Evolutionary conservation across 2,329 filamentous ascomycete genomes (phyloP).

Genomic region (Colletotrichum abscissum): DNA sequence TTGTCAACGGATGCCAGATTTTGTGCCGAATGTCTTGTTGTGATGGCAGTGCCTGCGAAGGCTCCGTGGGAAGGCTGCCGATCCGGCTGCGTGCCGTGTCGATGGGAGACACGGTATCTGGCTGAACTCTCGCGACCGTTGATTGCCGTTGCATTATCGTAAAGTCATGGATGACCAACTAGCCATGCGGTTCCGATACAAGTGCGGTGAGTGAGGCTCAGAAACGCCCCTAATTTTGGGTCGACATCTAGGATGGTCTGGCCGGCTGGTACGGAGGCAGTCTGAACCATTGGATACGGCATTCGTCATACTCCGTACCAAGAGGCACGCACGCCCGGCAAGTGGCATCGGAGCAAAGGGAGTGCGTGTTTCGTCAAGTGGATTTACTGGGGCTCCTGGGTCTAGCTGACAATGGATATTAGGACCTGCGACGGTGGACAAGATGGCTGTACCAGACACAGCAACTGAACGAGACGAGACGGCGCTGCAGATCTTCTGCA

Average conservation of each 20-base stretch:
- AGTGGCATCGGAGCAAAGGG: conserved; percentile 21
- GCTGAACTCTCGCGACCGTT: neutral
- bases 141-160: neutral
- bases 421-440: conserved; percentile 17
- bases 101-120: neutral
- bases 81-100: neutral
- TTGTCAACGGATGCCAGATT: conserved; percentile 26
- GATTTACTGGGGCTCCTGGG: conserved; percentile 26
- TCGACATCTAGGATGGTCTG: conserved; percentile 18
- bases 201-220: conserved; percentile 24
- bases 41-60: neutral
- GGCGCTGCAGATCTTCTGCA: conserved; percentile 4
- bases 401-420: conserved; percentile 5
- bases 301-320: conserved; percentile 25
- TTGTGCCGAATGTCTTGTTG: conserved; percentile 4
- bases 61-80: neutral
- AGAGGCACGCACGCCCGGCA: conserved; percentile 25
- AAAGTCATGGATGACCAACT: neutral
- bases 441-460: neutral
- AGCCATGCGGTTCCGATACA: neutral
- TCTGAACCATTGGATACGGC: conserved; percentile 1
- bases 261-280: conserved; percentile 21
- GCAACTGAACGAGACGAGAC: neutral
- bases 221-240: neutral
- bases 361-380: conserved; percentile 23